Evolutionary conservation across 2,329 filamentous ascomycete species (phyloP), one percentile per base, ranked within the genome.

Genomic region (Verticillium albo-atrum): DNA sequence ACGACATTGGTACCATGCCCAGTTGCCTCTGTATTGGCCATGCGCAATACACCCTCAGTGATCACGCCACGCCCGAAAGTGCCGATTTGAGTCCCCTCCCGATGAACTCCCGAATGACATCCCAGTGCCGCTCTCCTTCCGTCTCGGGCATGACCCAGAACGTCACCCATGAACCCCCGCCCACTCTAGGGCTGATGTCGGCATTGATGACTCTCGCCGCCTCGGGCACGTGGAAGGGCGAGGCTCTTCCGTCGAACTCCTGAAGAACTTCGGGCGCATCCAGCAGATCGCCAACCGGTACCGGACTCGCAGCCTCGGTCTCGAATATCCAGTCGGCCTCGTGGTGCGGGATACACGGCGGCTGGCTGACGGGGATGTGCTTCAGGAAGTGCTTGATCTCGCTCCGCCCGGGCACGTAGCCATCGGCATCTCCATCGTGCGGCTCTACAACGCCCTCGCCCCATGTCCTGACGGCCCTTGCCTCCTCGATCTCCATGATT

Each of bases 401-500:
- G 42, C 25, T 23, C 42, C 6, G 12, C 9, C 9, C 20, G 6
- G 42, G 20, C 2, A 26, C 4, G 42, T 23, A 50, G 4, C n/a
- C 9, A 14, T 12, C 28, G 25, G 27, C 17, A 20, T 35, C 28
- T 12, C 14, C 17, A 2, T 20, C 27, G n/a, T 30, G 5, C 51
- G 26, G 6, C 51, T 30, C 15, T 23, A 10, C 28, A 17, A 54
- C 27, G 6, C 28, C 52, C 52, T 54, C 28, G 23, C 52, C 52
- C 28, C 27, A n/a, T 23, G 28, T 32, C 3, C 5, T 25, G 32
- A 37, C 42, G 6, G 32, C 58, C 14, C 56, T 57, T 2, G 60
- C 62, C 54, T 77, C 74, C 56, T 79, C 75, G 1, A 76, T 59
- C 52, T 71, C 64, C 1, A 77, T 72, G n/a, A 74, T 65, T 3